These are phyloP conservation scores for Malassezia restricta DNA, from an alignment of 1,284 basidiomycete genomes.

Conservation along the genomic window DNA sequence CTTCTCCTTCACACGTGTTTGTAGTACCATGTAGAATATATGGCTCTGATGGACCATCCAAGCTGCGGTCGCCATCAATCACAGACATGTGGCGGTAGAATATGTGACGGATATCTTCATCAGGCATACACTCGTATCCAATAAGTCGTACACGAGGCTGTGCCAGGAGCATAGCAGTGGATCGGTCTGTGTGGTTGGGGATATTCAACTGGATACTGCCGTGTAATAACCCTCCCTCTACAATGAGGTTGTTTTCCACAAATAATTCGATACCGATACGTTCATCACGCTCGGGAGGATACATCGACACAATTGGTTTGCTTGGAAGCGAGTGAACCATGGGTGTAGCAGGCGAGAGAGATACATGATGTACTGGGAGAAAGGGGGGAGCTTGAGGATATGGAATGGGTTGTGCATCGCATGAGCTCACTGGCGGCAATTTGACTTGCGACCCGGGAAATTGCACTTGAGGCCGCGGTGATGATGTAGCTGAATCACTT, in stretches of 20 bases:
- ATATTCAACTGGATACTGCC: conserved; percentile 65
- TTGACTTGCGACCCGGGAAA: no score
- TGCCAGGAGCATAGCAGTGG: conserved; percentile 55
- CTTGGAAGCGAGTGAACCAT: conserved; percentile 18
- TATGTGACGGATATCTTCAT: conserved; percentile 58
- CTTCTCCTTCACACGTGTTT: conserved; percentile 45
- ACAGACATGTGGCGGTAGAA: conserved; percentile 69
- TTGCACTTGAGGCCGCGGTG: not conserved
- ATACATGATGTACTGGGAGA: not conserved
- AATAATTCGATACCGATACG: conserved; percentile 73
- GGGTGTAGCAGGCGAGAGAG: not conserved
- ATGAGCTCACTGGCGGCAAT: no score
- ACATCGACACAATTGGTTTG: conserved; percentile 6
- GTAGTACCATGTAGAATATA: conserved; percentile 41
- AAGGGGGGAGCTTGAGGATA: not conserved
- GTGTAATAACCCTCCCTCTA: conserved; percentile 66
- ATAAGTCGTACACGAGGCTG: conserved; percentile 71
- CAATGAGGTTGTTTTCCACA: conserved; percentile 62
- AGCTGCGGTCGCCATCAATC: conserved; percentile 48
- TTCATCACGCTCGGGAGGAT: conserved; percentile 32
- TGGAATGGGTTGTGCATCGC: no score
- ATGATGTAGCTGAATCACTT: conserved; percentile 1
- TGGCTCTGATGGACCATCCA: conserved; percentile 31
- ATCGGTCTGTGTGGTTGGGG: conserved; percentile 52
- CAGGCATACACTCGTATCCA: conserved; percentile 66